Evolutionary conservation across 768 basidiomycete species (phyloP).

Genomic region (Trametes gibbosa): DNA sequence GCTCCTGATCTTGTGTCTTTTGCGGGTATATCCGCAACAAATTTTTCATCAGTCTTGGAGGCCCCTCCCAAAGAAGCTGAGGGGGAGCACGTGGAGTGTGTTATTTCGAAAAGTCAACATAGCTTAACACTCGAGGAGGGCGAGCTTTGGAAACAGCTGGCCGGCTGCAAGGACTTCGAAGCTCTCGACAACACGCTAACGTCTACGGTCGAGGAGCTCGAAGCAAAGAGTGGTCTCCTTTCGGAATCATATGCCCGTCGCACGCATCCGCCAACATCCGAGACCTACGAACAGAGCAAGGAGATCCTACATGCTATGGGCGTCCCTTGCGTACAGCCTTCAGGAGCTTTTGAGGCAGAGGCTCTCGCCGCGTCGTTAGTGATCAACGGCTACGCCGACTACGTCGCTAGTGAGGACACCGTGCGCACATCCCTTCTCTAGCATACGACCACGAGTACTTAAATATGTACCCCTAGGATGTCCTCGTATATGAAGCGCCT

Average conservation of each 20-base stretch:
- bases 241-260: conserved; percentile 66
- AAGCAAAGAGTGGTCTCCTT: conserved; percentile 53
- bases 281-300: conserved; percentile 69
- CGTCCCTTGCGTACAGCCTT: conserved; percentile 69
- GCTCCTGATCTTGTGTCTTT: conserved; percentile 18
- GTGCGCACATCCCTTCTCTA: conserved; percentile 37
- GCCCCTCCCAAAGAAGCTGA: conserved; percentile 23
- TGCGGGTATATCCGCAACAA: neutral
- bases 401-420: conserved; percentile 89
- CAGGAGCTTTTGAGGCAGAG: conserved; percentile 78
- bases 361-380: conserved; percentile 81
- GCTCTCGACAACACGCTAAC: conserved; percentile 22
- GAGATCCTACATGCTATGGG: conserved; percentile 77
- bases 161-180: conserved; percentile 20
- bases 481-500: conserved; percentile 79
- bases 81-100: conserved; percentile 41
- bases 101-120: conserved; percentile 61
- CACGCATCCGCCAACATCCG: conserved; percentile 54
- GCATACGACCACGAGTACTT: neutral
- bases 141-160: conserved; percentile 51
- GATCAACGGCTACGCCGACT: conserved; percentile 73
- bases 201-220: conserved; percentile 31
- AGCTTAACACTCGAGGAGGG: conserved; percentile 62
- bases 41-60: neutral
- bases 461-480: conserved; percentile 49